Evolutionary conservation across 2,329 filamentous ascomycete genomes (phyloP), one percentile per base, ranked within the genome.

Genomic region (Dendrostoma leiphaemia): DNA sequence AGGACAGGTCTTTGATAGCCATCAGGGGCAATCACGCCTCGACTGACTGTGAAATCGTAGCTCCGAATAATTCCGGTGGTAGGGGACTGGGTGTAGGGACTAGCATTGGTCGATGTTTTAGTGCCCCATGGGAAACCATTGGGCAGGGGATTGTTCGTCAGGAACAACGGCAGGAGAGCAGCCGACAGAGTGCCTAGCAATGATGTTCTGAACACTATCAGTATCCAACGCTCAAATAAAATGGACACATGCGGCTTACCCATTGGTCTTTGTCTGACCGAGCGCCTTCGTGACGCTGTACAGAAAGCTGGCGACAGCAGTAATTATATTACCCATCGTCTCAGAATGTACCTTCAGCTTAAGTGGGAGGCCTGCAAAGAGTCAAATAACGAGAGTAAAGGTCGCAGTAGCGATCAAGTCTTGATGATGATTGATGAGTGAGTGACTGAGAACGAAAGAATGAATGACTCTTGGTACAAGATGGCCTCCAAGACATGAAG

Each of bases 1-100:
- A 91, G 77, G 4, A 75, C 76, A 4, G 71, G 59, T 54, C 67
- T 74, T 54, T 77, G 65, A 52, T 83, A 80, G 19, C 84, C 83
- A 63, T 86, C 84, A 0, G 81, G 81, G 0, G 76, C 74, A 50
- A 82, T 75, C 35, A 68, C 64, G 2, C 72, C 77, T 17, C 79
- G 74, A 53, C 72, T 78, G 54, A 84, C 65, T 4, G 73, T 77
- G 55, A 82, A 81, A 58, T 82, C 75, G 59, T 83, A 84, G 35
- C 72, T 71, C 10, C 82, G 71, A 21, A 79, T 81, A 2, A 83
- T 75, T 12, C 81, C 79, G 0, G 82, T 85, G 31, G 70, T 67
- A 1, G 81, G 81, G 28, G 69, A 68, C 4, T 73, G 66, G 2
- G 67, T 65, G 57, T 80, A 80, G 44, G 80, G 81, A 64, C 83